Base-by-base conservation (phyloP, 768 basidiomycete genomes). In the Mrakia hoshinonis region DNA sequence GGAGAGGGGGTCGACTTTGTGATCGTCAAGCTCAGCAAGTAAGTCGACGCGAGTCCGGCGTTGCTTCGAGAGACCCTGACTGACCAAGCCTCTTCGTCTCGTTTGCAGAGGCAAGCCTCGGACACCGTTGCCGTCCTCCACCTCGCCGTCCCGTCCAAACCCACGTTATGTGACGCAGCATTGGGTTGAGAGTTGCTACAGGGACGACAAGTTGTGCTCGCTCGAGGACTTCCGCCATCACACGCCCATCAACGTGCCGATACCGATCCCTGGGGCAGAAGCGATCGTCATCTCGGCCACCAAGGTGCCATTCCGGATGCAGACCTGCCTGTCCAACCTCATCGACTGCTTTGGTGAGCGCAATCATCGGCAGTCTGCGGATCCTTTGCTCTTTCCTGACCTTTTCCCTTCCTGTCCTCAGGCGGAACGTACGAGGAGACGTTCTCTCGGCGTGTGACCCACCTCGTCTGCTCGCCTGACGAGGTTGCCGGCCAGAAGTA, bases 171-270 rank as follows among this genome's bases (percentile, higher is more conserved):
- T 92, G 54, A 95, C 93, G 0, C 93, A 96, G 78, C 94, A 91
- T 77, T 97, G 93, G 93, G 82, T 97, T 1, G 93, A 97, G 78
- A 85, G 85, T 54, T 95, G 90, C 75, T 84, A 92, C 18, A 87
- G 85, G 67, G 86, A 87, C 70, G 88, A 90, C 55, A 83, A 84
- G n/a, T 80, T 95, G 64, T 87, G 89, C 76, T 78, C 81, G 22
- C 81, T 85, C 0, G 84, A 86, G 1, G 88, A 89, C 52, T 87
- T 91, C 73, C 77, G 90, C 15, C 85, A 86, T 0, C 92, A 90
- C 75, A 79, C 79, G 4, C 92, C 92, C 0, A 81, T 96, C 20
- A 80, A 75, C 4, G 82, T 87, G 3, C 66, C 79, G 5, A 81
- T 82, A 5, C 91, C 92, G 13, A 77, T 92, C 39, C 76, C 81